Conservation (phyloP, 768 basidiomycete species). For the Hericium alpestre region DNA sequence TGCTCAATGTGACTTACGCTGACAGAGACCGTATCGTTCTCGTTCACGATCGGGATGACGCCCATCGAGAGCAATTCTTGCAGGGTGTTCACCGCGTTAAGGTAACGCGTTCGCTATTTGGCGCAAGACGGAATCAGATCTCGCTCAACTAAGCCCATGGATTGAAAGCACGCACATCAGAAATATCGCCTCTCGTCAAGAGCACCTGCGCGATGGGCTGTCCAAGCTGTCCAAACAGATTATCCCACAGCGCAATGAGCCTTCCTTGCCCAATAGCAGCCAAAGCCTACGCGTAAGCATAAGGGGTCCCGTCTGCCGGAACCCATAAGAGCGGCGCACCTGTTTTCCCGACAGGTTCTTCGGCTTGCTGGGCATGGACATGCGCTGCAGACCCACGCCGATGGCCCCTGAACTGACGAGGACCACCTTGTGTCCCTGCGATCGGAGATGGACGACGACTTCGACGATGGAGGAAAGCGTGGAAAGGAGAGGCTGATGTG, state of each 20-base stretch:
- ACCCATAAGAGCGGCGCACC: slow-evolving; percentile 32
- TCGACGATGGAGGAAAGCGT: slow-evolving; percentile 89
- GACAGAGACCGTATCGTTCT: slow-evolving; percentile 97
- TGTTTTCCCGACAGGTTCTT: slow-evolving; percentile 87
- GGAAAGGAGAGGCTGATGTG: slow-evolving; percentile 84
- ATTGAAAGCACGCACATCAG: slow-evolving; percentile 55
- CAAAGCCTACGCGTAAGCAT: slow-evolving; percentile 52
- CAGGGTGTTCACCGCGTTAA: slow-evolving; percentile 95
- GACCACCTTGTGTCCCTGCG: slow-evolving; percentile 85
- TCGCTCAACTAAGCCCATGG: neutral
- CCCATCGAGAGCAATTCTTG: slow-evolving; percentile 87
- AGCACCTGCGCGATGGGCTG: slow-evolving; percentile 95
- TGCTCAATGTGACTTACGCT: slow-evolving; percentile 48
- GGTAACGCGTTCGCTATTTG: slow-evolving; percentile 77
- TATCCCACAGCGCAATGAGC: slow-evolving; percentile 94
- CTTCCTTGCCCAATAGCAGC: slow-evolving; percentile 96
- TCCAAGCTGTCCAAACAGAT: slow-evolving; percentile 85
- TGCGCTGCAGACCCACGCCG: slow-evolving; percentile 85
- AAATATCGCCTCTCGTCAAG: slow-evolving; percentile 90
- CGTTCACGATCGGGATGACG: slow-evolving; percentile 96
- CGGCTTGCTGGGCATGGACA: slow-evolving; percentile 71
- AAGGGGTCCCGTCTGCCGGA: slow-evolving; percentile 3
- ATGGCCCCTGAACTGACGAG: slow-evolving; percentile 98
- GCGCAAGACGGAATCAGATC: slow-evolving; percentile 4
- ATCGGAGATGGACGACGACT: slow-evolving; percentile 68